Evolutionary conservation across 305 asterid species (phyloP), one percentile per base, ranked within the genome.

Genomic region (Fraxinus angustifolia): DNA sequence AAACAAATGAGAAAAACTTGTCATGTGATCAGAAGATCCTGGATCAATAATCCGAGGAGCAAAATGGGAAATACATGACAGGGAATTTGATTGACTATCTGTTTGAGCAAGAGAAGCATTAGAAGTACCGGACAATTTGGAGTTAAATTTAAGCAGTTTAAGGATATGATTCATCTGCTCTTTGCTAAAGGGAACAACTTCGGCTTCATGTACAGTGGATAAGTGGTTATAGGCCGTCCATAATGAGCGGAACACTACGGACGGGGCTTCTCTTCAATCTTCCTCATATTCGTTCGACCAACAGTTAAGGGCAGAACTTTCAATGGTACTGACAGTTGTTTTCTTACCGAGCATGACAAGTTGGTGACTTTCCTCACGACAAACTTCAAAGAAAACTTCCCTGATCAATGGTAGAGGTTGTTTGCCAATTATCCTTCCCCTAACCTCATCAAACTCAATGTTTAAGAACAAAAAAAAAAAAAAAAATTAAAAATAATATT

Each of bases 21-120:
- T 40, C 58, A 81, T 75, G n/a, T 58, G 76, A 17, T 75, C 76
- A 2, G 56, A 74, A 21, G 80, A 56, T 2, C 77, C 53, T 0
- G 84, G 76, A 60, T 80, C 83, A 6, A 80, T 74, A 14, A 81
- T 81, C 84, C 80, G 40, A 8, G 38, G 56, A 40, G 17, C 10
- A 26, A 3, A 62, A 14, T 11, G 56, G 30, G 16, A 28, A 76
- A 6, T 19, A 50, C 42, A 50, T 30, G 42, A 75, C 19, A 38
- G 42, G 11, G 21, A 19, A 8, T 42, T 79, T 2, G 70, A 11
- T 0, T 79, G 17, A 0, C 28, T 67, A 38, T 75, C 31, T 67
- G 82, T 65, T 65, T 79, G 82, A 11, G 76, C 82, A 21, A 65
- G 8, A 28, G 77, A 79, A 30, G 50, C 48, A 79, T 2, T 42